Percentiles rank a stretch among this genome's conserved stretches.
phyloP scores from a whole-genome alignment of 805 yeast species.

The Schwanniomyces sp. region DNA sequence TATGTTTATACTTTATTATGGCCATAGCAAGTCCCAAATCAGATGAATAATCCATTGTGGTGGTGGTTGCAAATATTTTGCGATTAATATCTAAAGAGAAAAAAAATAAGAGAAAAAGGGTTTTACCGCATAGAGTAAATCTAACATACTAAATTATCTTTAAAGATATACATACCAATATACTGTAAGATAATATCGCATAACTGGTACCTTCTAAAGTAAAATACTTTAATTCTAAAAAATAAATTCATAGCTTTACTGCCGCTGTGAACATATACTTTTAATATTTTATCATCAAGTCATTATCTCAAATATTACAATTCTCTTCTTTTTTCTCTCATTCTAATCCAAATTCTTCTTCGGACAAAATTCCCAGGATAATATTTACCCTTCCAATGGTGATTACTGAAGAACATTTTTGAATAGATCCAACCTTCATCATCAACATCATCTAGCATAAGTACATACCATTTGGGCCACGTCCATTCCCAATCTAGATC shows the following conservation, averaged over 20 bases:
- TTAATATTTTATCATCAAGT: no score
- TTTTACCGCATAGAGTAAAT: no score
- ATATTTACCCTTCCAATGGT: slow-evolving; percentile 64
- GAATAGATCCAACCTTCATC: slow-evolving; percentile 86
- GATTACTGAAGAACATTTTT: slow-evolving; percentile 46
- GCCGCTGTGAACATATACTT: no score
- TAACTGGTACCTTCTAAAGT: no score
- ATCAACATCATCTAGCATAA: slow-evolving; percentile 70
- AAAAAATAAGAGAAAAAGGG: not conserved
- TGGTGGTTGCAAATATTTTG: not conserved
- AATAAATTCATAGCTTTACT: no score
- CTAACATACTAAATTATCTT: no score
- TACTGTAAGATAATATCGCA: no score
- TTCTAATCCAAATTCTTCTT: slow-evolving; percentile 62
- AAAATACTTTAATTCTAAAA: no score
- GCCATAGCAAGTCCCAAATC: slow-evolving; percentile 9
- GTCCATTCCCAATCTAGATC: slow-evolving; percentile 64
- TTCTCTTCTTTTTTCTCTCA: slow-evolving; percentile 19
- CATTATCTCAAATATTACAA: not conserved
- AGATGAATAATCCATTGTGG: not conserved
- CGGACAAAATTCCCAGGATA: slow-evolving; percentile 62
- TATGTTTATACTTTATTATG: slow-evolving; percentile 6
- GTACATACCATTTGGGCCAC: slow-evolving; percentile 72
- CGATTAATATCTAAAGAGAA: not conserved
- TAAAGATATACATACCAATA: no score